Base-by-base conservation (phyloP, 345 rosid species). In the Pistacia integerrima region DNA sequence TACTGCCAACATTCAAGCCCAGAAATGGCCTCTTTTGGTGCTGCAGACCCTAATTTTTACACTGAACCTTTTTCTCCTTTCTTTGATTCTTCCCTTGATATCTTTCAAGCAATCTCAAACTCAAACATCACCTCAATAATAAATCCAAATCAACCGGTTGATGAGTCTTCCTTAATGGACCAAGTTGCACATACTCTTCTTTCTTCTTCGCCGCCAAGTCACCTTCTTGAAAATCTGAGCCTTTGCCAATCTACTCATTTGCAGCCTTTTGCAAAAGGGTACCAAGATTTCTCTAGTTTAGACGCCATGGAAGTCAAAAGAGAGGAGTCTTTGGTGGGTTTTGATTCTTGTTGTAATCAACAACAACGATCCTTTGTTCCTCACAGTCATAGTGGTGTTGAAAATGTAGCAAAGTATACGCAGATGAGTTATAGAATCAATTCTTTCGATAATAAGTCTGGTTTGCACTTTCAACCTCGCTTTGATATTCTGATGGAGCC, bases 401-500 rank as follows among this genome's bases (percentile, higher is more conserved):
- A 86, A 69, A 90, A 86, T 87, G 88, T 63, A 38, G 80, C 80
- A 5, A 89, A 81, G 70, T 77, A 82, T 83, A 88, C 86, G 87
- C 98, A 93, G 76, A 89, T 97, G 81, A 91, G 95, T 84, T 86
- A 77, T 35, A 91, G 97, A 52, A 84, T 84, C 85, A 84, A 86
- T 70, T 94, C 79, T 8, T 90, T 90, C 14, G 89, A 91, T 30
- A 88, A 78, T 44, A 84, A 85, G 68, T 84, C 88, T 46, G 76
- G 72, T 22, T 74, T 83, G 18, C 78, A 76, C 63, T 87, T 86
- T 48, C 88, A 84, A 38, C 91, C 92, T 44, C 62, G 61, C 17
- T 86, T 89, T 46, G 76, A 86, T 75, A 68, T 90, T 36, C 78
- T 87, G 10, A 52, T 87, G 76, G 94, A 89, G 36, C 85, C 94